Evolutionary conservation across 306 rosid species (phyloP).

Genomic region (Potentilla sterilis): DNA sequence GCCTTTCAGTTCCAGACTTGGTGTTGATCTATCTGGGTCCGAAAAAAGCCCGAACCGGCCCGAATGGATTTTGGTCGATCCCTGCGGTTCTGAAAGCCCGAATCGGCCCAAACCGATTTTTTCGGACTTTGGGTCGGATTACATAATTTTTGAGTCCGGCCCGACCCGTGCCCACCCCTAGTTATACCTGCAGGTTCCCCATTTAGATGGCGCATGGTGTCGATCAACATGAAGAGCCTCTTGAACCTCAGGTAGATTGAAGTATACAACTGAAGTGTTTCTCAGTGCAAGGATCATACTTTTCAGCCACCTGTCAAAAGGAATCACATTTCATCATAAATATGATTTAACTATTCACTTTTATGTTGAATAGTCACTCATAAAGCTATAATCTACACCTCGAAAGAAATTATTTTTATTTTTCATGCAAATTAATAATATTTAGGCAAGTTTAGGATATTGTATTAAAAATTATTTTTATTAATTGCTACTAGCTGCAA

Average conservation of each 20-base stretch:
- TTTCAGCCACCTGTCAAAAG: constrained; percentile 46
- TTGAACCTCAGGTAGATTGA: constrained; percentile 81
- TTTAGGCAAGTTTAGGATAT: background rate
- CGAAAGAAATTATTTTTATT: background rate
- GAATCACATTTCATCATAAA: constrained; percentile 25
- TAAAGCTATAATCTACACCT: background rate
- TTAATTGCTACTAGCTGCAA: background rate
- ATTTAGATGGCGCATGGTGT: constrained; percentile 50
- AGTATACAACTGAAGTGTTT: constrained; percentile 56
- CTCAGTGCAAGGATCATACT: constrained; percentile 94
- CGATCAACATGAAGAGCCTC: constrained; percentile 66
- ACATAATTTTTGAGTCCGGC: too few species aligned
- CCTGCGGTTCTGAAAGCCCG: too few species aligned
- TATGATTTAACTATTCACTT: background rate
- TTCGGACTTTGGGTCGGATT: too few species aligned
- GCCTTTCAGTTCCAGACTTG: too few species aligned
- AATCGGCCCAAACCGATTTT: too few species aligned
- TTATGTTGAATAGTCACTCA: background rate
- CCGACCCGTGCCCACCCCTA: too few species aligned
- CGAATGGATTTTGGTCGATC: too few species aligned
- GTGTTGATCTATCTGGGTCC: too few species aligned
- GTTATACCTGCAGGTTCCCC: constrained; percentile 83
- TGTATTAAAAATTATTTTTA: background rate
- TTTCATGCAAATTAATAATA: background rate
- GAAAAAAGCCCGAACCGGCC: too few species aligned